phyloP scores from a whole-genome alignment of 495 filamentous ascomycete genomes.

The Hypoxylon intermedium region DNA sequence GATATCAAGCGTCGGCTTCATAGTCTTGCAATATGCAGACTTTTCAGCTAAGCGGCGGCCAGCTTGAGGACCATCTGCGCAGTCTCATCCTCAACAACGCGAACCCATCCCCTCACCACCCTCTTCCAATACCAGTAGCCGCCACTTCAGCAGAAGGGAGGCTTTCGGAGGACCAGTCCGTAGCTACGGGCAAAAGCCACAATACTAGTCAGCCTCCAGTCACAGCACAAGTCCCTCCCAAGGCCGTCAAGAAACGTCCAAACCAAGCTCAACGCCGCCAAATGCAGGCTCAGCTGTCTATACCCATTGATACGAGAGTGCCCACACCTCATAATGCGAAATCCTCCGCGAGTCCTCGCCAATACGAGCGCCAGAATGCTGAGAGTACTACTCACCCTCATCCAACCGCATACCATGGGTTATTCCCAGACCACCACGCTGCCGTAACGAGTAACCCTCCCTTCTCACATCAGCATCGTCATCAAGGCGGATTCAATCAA shows the following conservation, averaged over 20 bases:
- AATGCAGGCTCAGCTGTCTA: slow-evolving; percentile 59
- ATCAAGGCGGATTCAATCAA: slow-evolving; percentile 11
- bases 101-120: slow-evolving; percentile 7
- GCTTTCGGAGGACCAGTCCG: background rate
- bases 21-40: slow-evolving; percentile 36
- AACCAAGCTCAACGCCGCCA: slow-evolving; percentile 64
- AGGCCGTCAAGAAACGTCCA: slow-evolving; percentile 50
- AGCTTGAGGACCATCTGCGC: slow-evolving; percentile 53
- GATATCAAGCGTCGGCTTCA: background rate
- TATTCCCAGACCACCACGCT: slow-evolving; percentile 12
- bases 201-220: slow-evolving; percentile 5
- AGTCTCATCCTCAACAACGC: slow-evolving; percentile 50
- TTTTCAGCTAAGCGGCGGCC: slow-evolving; percentile 18
- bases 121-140: slow-evolving; percentile 3
- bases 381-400: slow-evolving; percentile 8
- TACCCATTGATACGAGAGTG: slow-evolving; percentile 55
- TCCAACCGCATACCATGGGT: slow-evolving; percentile 1
- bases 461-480: slow-evolving; percentile 13
- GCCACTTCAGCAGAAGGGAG: background rate
- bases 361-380: slow-evolving; percentile 24
- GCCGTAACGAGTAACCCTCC: background rate
- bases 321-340: slow-evolving; percentile 29
- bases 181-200: slow-evolving; percentile 6
- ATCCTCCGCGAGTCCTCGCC: slow-evolving; percentile 32
- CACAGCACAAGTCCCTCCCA: slow-evolving; percentile 23